Evolutionary conservation across 768 basidiomycete species (phyloP), one percentile per base, ranked within the genome.

Genomic region (Kwoniella mangroviensis): DNA sequence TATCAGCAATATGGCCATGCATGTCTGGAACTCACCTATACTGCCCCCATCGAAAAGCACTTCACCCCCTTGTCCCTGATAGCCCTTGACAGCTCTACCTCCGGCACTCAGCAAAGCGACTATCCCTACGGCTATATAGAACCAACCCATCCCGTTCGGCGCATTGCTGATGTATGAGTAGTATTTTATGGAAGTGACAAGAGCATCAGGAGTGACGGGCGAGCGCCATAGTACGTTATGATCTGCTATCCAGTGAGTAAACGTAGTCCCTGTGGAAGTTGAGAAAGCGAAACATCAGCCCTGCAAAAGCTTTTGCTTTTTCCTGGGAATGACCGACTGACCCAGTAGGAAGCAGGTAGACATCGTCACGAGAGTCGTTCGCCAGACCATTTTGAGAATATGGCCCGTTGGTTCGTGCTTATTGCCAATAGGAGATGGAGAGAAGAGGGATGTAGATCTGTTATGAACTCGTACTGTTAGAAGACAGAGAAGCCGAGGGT

Each of bases 201-300:
- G 64, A 2, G 83, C 80, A 17, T 79, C 73, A 12, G 75, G 42
- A 7, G 83, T 83, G 10, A 81, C 65, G 2, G 82, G 82, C 6
- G 79, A 75, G 4, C 75, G 66, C 82, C 82, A 84, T 40, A 84
- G 77, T 19, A 79, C 75, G 67, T 84, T 81, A 67, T 84, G 83
- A 54, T 84, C 83, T 10, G 79, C 82, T 60, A 81, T 80, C 81
- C 81, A 82, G 67, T 81, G 80, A 21, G 76, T 75, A 62, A 81
- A 82, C 15, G 81, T 82, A 2, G 81, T 79, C 3, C 81, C 81
- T 82, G 68, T 28, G 53, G 41, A 28, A 17, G 17, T 12, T 28
- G 34, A 34, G 6, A 34, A 4, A 34, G 34, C 34, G 34, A 34
- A 34, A 34, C 4, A 34, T 34, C 34, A 34, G 34, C 34, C 34